A percentile compares a stretch with the other conserved stretches of the same genome.
These are phyloP conservation scores for Spiraea crenata DNA, from an alignment of 331 rosid genomes.

Conservation along the genomic window DNA sequence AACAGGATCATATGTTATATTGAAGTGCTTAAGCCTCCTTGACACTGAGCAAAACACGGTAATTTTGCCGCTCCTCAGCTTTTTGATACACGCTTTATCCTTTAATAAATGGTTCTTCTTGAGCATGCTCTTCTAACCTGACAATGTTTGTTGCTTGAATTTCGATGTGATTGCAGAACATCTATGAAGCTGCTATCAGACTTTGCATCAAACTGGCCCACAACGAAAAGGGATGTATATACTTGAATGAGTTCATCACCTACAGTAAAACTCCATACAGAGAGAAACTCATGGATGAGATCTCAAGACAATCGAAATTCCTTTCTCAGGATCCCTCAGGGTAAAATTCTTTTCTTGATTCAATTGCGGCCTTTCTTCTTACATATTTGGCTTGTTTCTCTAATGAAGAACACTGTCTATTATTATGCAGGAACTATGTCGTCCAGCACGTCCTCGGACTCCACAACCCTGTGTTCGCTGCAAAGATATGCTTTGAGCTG, in stretches of 20 bases:
- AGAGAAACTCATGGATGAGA: background rate
- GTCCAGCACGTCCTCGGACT: conserved; percentile 23
- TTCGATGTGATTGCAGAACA: conserved; percentile 1
- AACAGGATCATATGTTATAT: conserved; percentile 8
- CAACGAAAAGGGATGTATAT: conserved; percentile 30
- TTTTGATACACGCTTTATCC: background rate
- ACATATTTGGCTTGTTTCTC: background rate
- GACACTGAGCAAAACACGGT: conserved; percentile 15
- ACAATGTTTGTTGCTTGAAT: no score
- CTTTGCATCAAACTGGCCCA: conserved; percentile 17
- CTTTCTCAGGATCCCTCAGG: conserved; percentile 32
- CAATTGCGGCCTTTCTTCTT: background rate
- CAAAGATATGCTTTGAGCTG: conserved; percentile 11
- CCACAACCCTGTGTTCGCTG: conserved; percentile 4
- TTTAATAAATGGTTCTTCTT: background rate
- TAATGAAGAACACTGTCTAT: background rate
- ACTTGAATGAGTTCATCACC: conserved; percentile 23
- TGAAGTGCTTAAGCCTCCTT: conserved; percentile 20
- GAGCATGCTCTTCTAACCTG: background rate
- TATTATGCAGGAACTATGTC: conserved; percentile 28
- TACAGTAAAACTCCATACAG: conserved; percentile 10
- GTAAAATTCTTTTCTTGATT: background rate
- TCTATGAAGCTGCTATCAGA: background rate
- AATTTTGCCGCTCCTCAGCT: background rate
- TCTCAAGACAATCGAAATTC: conserved; percentile 11